phyloP scores from a whole-genome alignment of 805 yeast genomes.

The Sugiyamaella chiloensis region DNA sequence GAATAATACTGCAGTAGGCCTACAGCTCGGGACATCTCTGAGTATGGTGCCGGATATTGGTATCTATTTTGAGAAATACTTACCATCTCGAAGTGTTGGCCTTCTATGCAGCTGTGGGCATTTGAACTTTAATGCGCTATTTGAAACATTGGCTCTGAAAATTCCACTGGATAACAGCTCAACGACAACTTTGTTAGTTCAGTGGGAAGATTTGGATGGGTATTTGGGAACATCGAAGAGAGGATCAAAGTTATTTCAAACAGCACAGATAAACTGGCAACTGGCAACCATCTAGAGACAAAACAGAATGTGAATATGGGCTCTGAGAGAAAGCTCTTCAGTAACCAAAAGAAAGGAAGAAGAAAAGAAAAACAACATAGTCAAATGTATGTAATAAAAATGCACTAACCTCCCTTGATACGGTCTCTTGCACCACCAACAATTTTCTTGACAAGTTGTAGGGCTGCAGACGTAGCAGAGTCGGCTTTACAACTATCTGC shows the following conservation, averaged over 20 bases:
- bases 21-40: not conserved
- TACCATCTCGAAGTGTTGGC: not conserved
- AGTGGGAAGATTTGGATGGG: constrained; percentile 64
- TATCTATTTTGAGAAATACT: constrained; percentile 10
- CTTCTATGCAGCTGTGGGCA: constrained; percentile 1
- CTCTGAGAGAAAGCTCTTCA: too few species aligned
- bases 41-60: constrained; percentile 22
- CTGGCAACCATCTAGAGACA: too few species aligned
- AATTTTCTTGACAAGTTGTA: constrained; percentile 44
- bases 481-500: constrained; percentile 31
- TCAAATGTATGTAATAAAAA: not conserved
- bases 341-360: not conserved
- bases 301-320: too few species aligned
- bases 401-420: constrained; percentile 49
- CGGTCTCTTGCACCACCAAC: constrained; percentile 50
- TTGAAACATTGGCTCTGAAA: too few species aligned
- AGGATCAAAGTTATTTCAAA: constrained; percentile 54
- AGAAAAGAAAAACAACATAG: not conserved
- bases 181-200: constrained; percentile 3
- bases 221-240: constrained; percentile 54
- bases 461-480: constrained; percentile 34
- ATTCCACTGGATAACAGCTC: not conserved
- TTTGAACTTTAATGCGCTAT: not conserved
- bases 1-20: not conserved
- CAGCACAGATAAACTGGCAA: too few species aligned